Base-by-base conservation (phyloP, 108 stramenopile genomes). In the Stephanodiscus minutulus region DNA sequence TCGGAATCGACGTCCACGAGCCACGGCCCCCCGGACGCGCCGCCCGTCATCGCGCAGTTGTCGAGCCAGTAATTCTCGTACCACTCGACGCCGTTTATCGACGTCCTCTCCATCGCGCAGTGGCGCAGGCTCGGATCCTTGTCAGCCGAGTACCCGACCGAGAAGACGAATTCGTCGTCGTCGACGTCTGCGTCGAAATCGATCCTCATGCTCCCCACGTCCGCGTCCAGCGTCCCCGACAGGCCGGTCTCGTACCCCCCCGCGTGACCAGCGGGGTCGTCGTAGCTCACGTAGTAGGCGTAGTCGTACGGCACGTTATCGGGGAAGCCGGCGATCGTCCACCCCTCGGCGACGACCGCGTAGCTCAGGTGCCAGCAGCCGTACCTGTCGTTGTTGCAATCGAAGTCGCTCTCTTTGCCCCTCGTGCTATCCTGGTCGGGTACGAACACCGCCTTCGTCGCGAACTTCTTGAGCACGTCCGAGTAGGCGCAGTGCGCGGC, bases 401-500 rank as follows among this genome's bases (percentile, higher is more conserved):
- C 72, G 17, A 58, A 73, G 63, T 73, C 72, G n/a, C 63, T 73
- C 31, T 36, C 35, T 12, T 37, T 20, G 1, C 60, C 59, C 22
- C 12, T 35, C 15, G 61, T 73, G 31, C 31, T 48, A 1, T 36
- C 72, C 52, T 73, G 72, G 28, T 73, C 72, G 4, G 72, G 72
- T 6, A 73, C 65, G 35, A 73, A 73, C 20, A 73, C 36, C 17
- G 73, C 77, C 43, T 47, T 67, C 11, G 48, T 74, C 0, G 77
- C 77, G 41, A 79, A 79, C 36, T 54, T 68, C 61, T 74, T 74
- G 52, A 74, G 31, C 1, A 53, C 57, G 61, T 79, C 77, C 18
- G 73, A 68, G 48, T 79, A 79, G 1, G 67, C 77, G 50, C 77
- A 79, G 52, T 79, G 77, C n/a, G 77, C 77, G 15, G 77, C 77